phyloP scores from a whole-genome alignment of 2,329 filamentous ascomycete species.

The Epichloe uncinata region DNA sequence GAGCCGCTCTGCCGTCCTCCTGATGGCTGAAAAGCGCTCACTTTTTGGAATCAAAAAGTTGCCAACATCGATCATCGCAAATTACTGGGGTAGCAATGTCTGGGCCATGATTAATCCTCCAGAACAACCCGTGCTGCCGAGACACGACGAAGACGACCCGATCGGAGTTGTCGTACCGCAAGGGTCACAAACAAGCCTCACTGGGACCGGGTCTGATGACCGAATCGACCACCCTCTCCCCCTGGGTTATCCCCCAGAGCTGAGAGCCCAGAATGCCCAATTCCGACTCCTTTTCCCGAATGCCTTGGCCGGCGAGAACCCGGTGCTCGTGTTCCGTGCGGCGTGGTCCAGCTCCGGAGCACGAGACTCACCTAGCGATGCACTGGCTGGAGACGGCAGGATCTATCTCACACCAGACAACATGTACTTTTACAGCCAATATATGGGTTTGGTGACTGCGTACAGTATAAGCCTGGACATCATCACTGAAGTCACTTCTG shows the following conservation, averaged over 20 bases:
- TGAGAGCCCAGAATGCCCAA: slow-evolving; percentile 80
- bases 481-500: slow-evolving; percentile 80
- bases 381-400: slow-evolving; percentile 51
- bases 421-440: slow-evolving; percentile 93
- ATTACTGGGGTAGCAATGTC: slow-evolving; percentile 82
- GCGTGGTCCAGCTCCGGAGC: slow-evolving; percentile 54
- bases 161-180: slow-evolving; percentile 27
- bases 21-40: slow-evolving; percentile 63
- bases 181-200: slow-evolving; percentile 14
- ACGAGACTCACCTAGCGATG: slow-evolving; percentile 26
- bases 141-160: slow-evolving; percentile 25
- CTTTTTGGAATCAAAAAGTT: slow-evolving; percentile 56
- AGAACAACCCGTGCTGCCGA: slow-evolving; percentile 18
- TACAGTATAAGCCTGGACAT: slow-evolving; percentile 62
- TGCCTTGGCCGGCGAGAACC: slow-evolving; percentile 62
- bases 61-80: slow-evolving; percentile 78
- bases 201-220: slow-evolving; percentile 14
- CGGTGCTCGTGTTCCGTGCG: slow-evolving; percentile 84
- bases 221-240: slow-evolving; percentile 48
- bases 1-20: slow-evolving; percentile 71
- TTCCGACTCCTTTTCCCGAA: slow-evolving; percentile 85
- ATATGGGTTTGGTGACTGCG: slow-evolving; percentile 79
- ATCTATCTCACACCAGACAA: slow-evolving; percentile 79
- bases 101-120: slow-evolving; percentile 38
- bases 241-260: slow-evolving; percentile 63